Evolutionary conservation across 805 yeast species (phyloP), one percentile per base, ranked within the genome.

Genomic region (Grigorovia yakushimaensis): DNA sequence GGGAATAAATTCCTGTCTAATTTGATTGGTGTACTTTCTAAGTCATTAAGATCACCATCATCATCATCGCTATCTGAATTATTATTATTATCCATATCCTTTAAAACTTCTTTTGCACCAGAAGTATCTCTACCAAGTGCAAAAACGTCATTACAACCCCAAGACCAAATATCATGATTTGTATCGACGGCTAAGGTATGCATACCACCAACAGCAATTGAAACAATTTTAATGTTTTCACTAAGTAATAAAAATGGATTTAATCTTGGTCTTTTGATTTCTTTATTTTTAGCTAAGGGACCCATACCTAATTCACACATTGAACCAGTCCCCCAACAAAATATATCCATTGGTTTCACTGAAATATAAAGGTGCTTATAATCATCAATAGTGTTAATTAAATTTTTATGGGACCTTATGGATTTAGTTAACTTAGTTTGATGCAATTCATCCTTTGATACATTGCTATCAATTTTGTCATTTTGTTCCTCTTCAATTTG

Each of bases 271-370:
- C 99, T 79, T 61, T 93, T 93, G 19, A 93, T 96, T 64, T 89
- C 96, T 51, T 88, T 88, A 36, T 88, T 91, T 54, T 76, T 83
- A 2, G 95, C 87, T n/a, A 73, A 77, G 9, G 98, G 98, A 1
- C 98, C 99, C n/a, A 93, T 72, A 1, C 99, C 99, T 24, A 93
- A 73, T 64, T 93, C 98, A 71, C 97, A 88, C 93, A 93, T 91
- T 0, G 95, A 82, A 1, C 98, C 98, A 1, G 94, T 78, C 39
- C 99, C 99, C 84, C 95, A 93, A 36, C 87, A 94, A 62, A 85
- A 91, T 2, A 93, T 73, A 59, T 88, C 93, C 46, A 91, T 68
- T 19, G 77, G 73, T 22, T 70, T 50, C 15, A 58, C 59, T 22
- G 64, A 57, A 9, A 56, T 43, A 45, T 69, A 53, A 55, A 66